Conservation (phyloP, 2,329 filamentous ascomycete genomes). For the Dothideomycetes sp. region DNA sequence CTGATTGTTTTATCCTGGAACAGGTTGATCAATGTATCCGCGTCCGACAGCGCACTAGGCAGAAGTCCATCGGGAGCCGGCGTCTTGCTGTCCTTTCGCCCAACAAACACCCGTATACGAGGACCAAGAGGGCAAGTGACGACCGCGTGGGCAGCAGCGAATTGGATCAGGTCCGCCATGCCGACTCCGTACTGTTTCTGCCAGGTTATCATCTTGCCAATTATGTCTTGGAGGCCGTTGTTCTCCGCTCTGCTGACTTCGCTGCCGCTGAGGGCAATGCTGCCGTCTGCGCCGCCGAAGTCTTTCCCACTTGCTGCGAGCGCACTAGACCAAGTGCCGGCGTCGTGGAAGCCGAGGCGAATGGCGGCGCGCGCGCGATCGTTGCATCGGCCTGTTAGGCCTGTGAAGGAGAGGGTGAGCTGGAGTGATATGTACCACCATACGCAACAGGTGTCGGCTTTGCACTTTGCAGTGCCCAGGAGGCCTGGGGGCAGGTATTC, state of each 20-base stretch:
- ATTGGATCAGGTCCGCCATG: constrained; percentile 29
- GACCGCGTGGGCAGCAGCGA: constrained; percentile 25
- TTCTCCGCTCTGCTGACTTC: constrained; percentile 30
- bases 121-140: constrained; percentile 28
- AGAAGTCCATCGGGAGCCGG: constrained; percentile 24
- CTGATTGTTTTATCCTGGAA: constrained; percentile 28
- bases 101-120: constrained; percentile 25
- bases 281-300: constrained; percentile 36
- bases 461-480: constrained; percentile 9
- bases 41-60: constrained; percentile 21
- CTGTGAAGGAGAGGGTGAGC: constrained; percentile 25
- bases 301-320: constrained; percentile 18
- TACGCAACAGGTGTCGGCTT: constrained; percentile 33
- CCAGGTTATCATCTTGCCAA: constrained; percentile 10
- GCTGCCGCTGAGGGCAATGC: constrained; percentile 30
- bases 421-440: constrained; percentile 30
- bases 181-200: constrained; percentile 20
- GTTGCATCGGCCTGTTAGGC: constrained; percentile 27
- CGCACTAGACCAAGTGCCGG: constrained; percentile 30
- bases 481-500: constrained; percentile 11
- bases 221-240: constrained; percentile 12
- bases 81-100: constrained; percentile 25
- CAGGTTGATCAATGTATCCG: constrained; percentile 23
- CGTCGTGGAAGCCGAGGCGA: constrained; percentile 38
- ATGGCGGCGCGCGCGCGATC: constrained; percentile 33